Evolutionary conservation across 2,329 filamentous ascomycete species (phyloP).

Genomic region (Curvularia sp.): DNA sequence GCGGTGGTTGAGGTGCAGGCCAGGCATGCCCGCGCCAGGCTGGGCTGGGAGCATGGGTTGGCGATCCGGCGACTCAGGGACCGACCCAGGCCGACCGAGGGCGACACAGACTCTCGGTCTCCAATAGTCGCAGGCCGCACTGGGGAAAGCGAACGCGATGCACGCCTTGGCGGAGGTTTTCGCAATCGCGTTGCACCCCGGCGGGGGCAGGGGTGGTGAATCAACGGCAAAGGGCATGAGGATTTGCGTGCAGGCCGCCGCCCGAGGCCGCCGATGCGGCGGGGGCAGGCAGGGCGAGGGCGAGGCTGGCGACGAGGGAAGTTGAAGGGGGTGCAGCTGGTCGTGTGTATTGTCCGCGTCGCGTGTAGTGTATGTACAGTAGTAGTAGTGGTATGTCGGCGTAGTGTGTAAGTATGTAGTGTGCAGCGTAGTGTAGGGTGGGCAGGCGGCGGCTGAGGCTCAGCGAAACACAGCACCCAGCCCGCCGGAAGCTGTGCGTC

Average conservation of each 20-base stretch:
- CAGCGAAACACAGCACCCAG: constrained; percentile 22
- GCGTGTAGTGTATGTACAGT: too few species aligned
- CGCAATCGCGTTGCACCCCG: constrained; percentile 19
- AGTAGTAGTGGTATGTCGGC: too few species aligned
- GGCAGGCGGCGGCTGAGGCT: constrained; percentile 19
- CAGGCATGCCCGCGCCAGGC: too few species aligned
- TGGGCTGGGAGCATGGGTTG: constrained; percentile 1
- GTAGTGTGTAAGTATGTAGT: neutral
- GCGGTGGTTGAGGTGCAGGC: neutral
- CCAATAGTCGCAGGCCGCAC: constrained; percentile 8
- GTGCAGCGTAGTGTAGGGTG: too few species aligned
- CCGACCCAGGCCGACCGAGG: neutral
- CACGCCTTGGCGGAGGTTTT: constrained; percentile 15
- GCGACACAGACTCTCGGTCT: neutral
- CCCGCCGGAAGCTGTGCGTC: constrained; percentile 26
- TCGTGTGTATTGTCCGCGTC: too few species aligned
- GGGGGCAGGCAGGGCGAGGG: too few species aligned
- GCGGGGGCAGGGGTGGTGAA: constrained; percentile 16
- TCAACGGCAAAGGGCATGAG: constrained; percentile 16
- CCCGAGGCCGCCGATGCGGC: too few species aligned
- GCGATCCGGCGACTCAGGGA: constrained; percentile 17
- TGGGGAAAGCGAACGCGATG: constrained; percentile 27
- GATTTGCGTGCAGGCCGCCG: neutral
- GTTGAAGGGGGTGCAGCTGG: too few species aligned
- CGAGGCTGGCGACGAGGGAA: too few species aligned